phyloP scores from a whole-genome alignment of 2,329 filamentous ascomycete species.

The Alternaria viburni region DNA sequence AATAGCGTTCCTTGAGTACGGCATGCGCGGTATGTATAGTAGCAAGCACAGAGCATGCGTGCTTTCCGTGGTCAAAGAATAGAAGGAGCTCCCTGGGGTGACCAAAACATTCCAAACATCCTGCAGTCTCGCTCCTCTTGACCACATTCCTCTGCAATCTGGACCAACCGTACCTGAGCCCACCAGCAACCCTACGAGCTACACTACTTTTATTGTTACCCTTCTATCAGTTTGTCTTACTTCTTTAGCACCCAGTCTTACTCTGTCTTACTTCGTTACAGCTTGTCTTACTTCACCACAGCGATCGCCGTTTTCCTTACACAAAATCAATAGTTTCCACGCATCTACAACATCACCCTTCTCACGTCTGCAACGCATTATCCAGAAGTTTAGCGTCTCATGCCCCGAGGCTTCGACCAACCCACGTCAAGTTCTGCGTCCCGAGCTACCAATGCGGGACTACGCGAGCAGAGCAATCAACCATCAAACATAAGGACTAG shows the following conservation, averaged over 20 bases:
- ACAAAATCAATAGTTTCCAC: neutral
- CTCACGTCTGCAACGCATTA: neutral
- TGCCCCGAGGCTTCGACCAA: constrained; percentile 31
- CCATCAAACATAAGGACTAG: constrained; percentile 12
- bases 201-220: constrained; percentile 22
- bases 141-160: constrained; percentile 1
- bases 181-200: constrained; percentile 21
- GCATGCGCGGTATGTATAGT: constrained; percentile 20
- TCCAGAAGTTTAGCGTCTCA: constrained; percentile 10
- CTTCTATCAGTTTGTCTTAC: constrained; percentile 8
- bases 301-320: neutral
- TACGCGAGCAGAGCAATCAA: constrained; percentile 20
- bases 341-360: neutral
- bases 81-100: constrained; percentile 42
- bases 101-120: constrained; percentile 29
- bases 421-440: constrained; percentile 26
- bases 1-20: constrained; percentile 44
- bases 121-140: constrained; percentile 7
- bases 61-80: constrained; percentile 38
- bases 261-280: neutral
- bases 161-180: constrained; percentile 27
- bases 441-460: constrained; percentile 15
- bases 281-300: neutral
- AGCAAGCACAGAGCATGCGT: constrained; percentile 26
- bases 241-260: constrained; percentile 4